These are phyloP conservation scores for Pseudisothecium myosuroides DNA, from an alignment of 225 moss, liverwort and hornwort genomes.

Conservation along the genomic window DNA sequence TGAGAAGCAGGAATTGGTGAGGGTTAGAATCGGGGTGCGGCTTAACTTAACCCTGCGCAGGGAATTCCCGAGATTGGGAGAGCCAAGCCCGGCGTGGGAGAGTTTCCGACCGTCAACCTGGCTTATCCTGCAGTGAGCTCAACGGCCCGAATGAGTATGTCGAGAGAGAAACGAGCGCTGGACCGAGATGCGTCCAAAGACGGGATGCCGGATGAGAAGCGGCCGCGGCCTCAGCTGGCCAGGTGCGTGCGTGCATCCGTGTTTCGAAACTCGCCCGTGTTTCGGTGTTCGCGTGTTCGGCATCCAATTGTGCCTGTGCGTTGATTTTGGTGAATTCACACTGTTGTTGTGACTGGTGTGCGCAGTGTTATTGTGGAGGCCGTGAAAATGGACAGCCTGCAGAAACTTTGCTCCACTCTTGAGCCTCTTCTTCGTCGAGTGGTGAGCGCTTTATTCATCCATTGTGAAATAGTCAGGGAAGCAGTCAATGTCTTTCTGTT, in stretches of 20 bases:
- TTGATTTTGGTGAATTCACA: neutral
- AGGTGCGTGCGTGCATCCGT: conserved; percentile 38
- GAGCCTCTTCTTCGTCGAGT: conserved; percentile 77
- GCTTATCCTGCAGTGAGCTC: conserved; percentile 31
- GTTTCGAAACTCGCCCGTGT: too few relatives aligned
- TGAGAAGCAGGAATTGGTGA: neutral
- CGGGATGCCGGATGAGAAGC: conserved; percentile 65
- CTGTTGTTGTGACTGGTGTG: neutral
- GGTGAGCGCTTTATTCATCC: conserved; percentile 15
- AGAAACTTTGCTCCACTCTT: conserved; percentile 70
- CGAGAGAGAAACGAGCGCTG: conserved; percentile 58
- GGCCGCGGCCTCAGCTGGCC: conserved; percentile 54
- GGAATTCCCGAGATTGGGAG: neutral
- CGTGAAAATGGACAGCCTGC: conserved; percentile 76
- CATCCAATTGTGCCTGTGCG: neutral
- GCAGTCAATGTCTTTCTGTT: neutral
- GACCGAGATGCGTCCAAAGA: conserved; percentile 45
- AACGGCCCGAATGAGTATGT: conserved; percentile 30
- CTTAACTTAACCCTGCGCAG: neutral
- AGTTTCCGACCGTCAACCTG: conserved; percentile 3
- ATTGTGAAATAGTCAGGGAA: neutral
- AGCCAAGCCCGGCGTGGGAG: neutral
- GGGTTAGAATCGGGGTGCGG: neutral
- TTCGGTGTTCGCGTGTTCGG: neutral
- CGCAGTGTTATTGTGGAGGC: conserved; percentile 76